Base-by-base conservation (phyloP, 371 early-diverging fungal genomes). In the Actinomortierella wolfii region DNA sequence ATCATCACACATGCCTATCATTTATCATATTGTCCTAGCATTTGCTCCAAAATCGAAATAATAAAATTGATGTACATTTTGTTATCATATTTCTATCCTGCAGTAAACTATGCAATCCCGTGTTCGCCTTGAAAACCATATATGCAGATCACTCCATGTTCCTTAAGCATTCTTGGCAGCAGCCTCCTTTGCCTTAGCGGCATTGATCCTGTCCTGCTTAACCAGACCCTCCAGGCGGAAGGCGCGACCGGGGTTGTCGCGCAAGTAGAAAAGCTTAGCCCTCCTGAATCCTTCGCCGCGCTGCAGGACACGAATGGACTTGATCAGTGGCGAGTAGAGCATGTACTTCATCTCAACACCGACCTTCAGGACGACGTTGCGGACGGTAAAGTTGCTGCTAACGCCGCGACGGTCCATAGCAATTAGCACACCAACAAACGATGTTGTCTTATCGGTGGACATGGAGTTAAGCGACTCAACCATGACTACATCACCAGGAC, bases 251-350 rank as follows among this genome's bases (percentile, higher is more conserved):
- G 93, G 91, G 61, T 87, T 84, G 57, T 94, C 89, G 58, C 94
- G 81, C 66, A 94, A 63, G 68, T 92, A 94, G 60, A 79, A 92
- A 63, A 92, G 70, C 74, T 94, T 94, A 18, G 90, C 90, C 66
- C 94, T 84, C 75, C 89, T 82, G 67, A 84, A 86, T 13, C 87
- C 84, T 47, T 77, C 81, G 39, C 88, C 84, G 56, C 79, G 84
- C 61, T 89, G 83, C 76, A 93, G 65, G 18, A 92, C 79, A 54
- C 87, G 81, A 71, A 94, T 86, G 39, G 80, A 79, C 77, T 92
- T 93, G 56, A 94, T 80, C 76, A 94, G 63, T n/a, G 94, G 94
- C 47, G 92, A 92, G 67, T 89, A 93, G 24, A 89, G 83, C 56
- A 82, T 81, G 59, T 86, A 94, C 58, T 87, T 82, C 75, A 89